phyloP scores from a whole-genome alignment of 2,329 filamentous ascomycete species.

The Aplosporella prunicola region DNA sequence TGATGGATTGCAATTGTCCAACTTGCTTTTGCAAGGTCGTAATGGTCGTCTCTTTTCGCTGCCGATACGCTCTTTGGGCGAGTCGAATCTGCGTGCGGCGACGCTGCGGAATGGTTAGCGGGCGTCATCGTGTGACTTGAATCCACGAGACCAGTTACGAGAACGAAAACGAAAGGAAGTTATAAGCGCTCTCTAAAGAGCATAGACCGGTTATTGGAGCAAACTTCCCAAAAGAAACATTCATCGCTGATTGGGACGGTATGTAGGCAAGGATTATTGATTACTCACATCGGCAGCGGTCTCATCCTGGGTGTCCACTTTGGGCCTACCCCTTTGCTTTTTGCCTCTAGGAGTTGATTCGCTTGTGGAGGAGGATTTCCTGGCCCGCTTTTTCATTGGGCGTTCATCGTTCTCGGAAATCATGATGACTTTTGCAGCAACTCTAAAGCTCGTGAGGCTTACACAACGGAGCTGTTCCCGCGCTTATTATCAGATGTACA shows the following conservation, averaged over 20 bases:
- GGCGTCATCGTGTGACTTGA: slow-evolving; percentile 3
- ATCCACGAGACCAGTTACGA: too few relatives aligned
- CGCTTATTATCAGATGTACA: too few relatives aligned
- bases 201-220: not conserved
- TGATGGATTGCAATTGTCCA: slow-evolving; percentile 55
- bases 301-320: slow-evolving; percentile 67
- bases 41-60: slow-evolving; percentile 76
- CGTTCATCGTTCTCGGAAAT: slow-evolving; percentile 16
- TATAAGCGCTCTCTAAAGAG: too few relatives aligned
- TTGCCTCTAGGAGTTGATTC: slow-evolving; percentile 24
- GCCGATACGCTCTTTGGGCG: slow-evolving; percentile 75
- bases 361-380: slow-evolving; percentile 16
- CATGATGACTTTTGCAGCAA: slow-evolving; percentile 1
- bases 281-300: slow-evolving; percentile 66
- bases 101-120: slow-evolving; percentile 41
- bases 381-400: slow-evolving; percentile 23
- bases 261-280: too few relatives aligned
- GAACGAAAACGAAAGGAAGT: too few relatives aligned
- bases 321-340: slow-evolving; percentile 61
- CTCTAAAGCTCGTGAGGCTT: too few relatives aligned
- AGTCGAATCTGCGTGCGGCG: slow-evolving; percentile 80
- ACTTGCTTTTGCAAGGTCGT: slow-evolving; percentile 62
- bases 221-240: not conserved
- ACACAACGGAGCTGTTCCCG: too few relatives aligned
- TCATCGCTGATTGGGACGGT: too few relatives aligned